These are phyloP conservation scores for Blastobotrys illinoisensis DNA, from an alignment of 1,139 yeast genomes.

Conservation along the genomic window DNA sequence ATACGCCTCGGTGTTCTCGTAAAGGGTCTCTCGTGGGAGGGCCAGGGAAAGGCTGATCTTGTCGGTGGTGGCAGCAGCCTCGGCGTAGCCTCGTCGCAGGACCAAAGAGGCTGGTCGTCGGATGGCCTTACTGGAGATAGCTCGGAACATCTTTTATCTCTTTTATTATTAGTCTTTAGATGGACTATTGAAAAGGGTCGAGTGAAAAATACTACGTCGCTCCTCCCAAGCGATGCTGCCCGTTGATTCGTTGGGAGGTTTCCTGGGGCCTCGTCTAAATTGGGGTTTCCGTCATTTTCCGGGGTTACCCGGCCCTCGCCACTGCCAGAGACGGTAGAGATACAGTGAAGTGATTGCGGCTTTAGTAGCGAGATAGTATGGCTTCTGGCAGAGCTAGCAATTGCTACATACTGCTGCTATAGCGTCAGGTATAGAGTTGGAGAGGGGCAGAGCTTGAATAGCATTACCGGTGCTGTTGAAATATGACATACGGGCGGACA, in stretches of 20 bases:
- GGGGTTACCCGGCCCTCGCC: neutral
- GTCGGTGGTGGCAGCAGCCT: slow-evolving; percentile 70
- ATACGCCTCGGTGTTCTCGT: slow-evolving; percentile 42
- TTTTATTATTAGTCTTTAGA: neutral
- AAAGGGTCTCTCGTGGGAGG: slow-evolving; percentile 41
- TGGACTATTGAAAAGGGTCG: neutral
- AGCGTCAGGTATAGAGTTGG: no score
- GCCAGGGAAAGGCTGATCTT: slow-evolving; percentile 86
- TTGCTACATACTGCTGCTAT: no score
- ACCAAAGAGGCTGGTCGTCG: slow-evolving; percentile 52
- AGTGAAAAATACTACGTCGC: neutral
- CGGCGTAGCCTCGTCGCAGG: slow-evolving; percentile 77
- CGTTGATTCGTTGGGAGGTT: neutral
- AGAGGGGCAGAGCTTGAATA: no score
- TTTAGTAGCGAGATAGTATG: no score
- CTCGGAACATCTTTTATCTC: slow-evolving; percentile 16
- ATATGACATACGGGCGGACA: no score
- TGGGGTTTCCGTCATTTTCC: neutral
- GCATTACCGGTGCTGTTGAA: no score
- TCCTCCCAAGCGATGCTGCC: neutral
- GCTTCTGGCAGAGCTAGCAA: no score
- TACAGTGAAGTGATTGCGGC: no score
- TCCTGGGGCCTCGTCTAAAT: neutral
- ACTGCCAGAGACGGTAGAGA: no score
- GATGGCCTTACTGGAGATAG: slow-evolving; percentile 31